phyloP scores from a whole-genome alignment of 1,284 basidiomycete species.

The Lentinula novae-zelandiae region DNA sequence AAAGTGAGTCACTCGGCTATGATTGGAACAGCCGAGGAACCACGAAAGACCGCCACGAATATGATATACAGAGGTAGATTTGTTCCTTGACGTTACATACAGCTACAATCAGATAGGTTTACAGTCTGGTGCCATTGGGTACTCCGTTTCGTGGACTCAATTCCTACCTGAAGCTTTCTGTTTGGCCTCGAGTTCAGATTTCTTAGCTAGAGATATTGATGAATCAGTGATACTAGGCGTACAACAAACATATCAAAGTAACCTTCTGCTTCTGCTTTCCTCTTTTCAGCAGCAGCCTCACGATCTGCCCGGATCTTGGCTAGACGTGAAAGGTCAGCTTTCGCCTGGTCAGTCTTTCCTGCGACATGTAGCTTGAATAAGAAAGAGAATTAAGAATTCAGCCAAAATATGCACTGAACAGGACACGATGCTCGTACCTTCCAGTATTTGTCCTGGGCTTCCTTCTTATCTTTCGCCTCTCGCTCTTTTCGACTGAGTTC shows the following conservation, averaged over 20 bases:
- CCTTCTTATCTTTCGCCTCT: constrained; percentile 87
- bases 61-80: background rate
- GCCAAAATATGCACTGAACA: background rate
- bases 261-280: constrained; percentile 85
- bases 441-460: constrained; percentile 82
- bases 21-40: too few species aligned
- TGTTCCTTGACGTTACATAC: background rate
- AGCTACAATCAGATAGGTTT: background rate
- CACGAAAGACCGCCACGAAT: background rate
- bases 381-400: background rate
- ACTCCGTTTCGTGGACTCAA: background rate
- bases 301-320: constrained; percentile 82
- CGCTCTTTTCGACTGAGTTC: constrained; percentile 74
- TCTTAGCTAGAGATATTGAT: constrained; percentile 29
- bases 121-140: background rate
- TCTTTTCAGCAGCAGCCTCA: constrained; percentile 79
- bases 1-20: too few species aligned
- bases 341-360: constrained; percentile 88
- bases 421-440: constrained; percentile 45
- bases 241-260: background rate
- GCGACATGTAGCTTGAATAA: constrained; percentile 53
- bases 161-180: constrained; percentile 10
- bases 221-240: background rate
- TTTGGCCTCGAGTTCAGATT: constrained; percentile 39
- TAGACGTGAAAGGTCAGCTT: constrained; percentile 83